Conservation (phyloP, 1,139 yeast species). For the Diutina mesorugosa region DNA sequence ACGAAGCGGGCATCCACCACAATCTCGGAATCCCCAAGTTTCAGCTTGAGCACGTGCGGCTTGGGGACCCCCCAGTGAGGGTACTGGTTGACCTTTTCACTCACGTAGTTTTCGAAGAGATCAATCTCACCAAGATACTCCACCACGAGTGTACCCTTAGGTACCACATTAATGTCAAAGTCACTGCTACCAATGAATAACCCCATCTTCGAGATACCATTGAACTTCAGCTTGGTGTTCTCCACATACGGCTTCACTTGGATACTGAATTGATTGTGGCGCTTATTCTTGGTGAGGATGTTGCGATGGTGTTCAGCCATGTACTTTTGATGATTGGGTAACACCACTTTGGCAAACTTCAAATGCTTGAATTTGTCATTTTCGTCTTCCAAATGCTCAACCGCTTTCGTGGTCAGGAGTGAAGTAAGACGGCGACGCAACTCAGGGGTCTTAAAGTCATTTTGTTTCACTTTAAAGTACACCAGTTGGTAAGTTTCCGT, state of each 20-base stretch:
- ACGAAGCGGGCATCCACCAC: conserved; percentile 68
- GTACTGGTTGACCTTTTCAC: conserved; percentile 65
- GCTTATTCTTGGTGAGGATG: conserved; percentile 12
- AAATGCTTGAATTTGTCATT: conserved; percentile 12
- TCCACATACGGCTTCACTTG: conserved; percentile 39
- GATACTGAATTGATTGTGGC: conserved; percentile 15
- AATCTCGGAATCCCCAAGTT: conserved; percentile 27
- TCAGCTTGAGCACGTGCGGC: conserved; percentile 44
- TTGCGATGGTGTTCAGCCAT: conserved; percentile 12
- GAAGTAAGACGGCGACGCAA: conserved; percentile 9
- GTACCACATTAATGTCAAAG: conserved; percentile 13
- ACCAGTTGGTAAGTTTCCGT: conserved; percentile 40
- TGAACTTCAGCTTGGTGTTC: conserved; percentile 47
- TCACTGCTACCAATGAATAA: conserved; percentile 30
- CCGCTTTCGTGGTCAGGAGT: neutral
- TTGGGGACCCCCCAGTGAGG: conserved; percentile 74
- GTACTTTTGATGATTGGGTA: conserved; percentile 23
- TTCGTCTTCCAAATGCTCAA: neutral
- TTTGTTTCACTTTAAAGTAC: conserved; percentile 32
- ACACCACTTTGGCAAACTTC: conserved; percentile 17
- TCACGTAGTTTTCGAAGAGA: conserved; percentile 45
- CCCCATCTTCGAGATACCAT: conserved; percentile 63
- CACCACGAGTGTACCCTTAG: conserved; percentile 39
- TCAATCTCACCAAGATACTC: conserved; percentile 70
- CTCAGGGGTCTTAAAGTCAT: conserved; percentile 32